These are phyloP conservation scores for Arthrinium phaeospermum DNA, from an alignment of 2,329 filamentous ascomycete genomes.

Conservation along the genomic window DNA sequence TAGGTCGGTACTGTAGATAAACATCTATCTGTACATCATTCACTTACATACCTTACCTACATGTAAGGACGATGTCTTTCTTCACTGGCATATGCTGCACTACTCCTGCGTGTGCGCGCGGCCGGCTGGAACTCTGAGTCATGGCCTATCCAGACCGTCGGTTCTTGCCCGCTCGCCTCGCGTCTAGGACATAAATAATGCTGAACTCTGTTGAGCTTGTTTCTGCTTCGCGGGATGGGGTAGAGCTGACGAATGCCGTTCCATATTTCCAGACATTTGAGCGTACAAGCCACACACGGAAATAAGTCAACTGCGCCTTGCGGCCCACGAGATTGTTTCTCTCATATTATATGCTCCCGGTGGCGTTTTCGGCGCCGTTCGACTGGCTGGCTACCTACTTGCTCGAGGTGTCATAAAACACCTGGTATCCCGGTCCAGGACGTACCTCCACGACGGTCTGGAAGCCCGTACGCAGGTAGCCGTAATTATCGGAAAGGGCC, in stretches of 20 bases:
- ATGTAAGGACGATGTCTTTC: not conserved
- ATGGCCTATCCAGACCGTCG: constrained; percentile 5
- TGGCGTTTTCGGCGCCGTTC: constrained; percentile 7
- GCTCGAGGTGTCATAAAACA: constrained; percentile 12
- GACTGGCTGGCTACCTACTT: constrained; percentile 13
- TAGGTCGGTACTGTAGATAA: not conserved
- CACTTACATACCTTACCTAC: not conserved
- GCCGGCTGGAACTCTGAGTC: not conserved
- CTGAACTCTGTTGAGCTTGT: not conserved
- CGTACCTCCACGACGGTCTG: not conserved
- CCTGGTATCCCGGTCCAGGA: not conserved
- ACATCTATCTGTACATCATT: not conserved
- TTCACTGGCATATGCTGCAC: not conserved
- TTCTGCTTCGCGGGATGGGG: not conserved
- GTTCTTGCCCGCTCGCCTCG: not conserved
- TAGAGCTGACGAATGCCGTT: constrained; percentile 7
- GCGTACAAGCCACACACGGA: constrained; percentile 16
- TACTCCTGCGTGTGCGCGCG: not conserved
- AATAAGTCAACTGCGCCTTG: constrained; percentile 16
- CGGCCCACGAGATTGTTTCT: constrained; percentile 17
- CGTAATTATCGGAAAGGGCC: constrained; percentile 19
- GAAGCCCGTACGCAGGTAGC: constrained; percentile 18
- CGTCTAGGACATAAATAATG: not conserved
- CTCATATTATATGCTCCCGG: constrained; percentile 15
- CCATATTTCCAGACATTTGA: constrained; percentile 12